These are phyloP conservation scores for Crithidia thermophila DNA, from an alignment of 208 protist genomes.

Conservation along the genomic window DNA sequence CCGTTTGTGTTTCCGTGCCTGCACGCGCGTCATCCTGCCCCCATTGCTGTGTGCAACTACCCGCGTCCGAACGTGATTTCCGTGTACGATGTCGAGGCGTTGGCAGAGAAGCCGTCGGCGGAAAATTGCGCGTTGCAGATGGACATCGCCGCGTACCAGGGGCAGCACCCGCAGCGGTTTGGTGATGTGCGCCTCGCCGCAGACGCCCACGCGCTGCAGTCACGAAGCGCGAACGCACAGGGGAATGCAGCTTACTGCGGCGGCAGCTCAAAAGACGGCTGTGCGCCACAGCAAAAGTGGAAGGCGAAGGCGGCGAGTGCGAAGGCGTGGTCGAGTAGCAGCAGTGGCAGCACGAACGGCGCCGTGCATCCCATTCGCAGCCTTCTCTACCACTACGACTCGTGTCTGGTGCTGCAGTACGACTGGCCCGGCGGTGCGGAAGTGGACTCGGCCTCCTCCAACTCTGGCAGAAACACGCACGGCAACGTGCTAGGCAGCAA, in stretches of 20 bases:
- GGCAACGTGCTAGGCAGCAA: background rate
- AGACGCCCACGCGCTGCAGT: background rate
- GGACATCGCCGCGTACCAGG: conserved; percentile 19
- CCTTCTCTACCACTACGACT: conserved; percentile 23
- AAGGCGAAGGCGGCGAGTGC: background rate
- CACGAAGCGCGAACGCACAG: no score
- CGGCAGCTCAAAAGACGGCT: no score
- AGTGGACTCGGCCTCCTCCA: background rate
- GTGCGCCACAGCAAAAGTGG: background rate
- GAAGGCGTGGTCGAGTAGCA: conserved; percentile 3
- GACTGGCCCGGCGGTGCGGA: conserved; percentile 25
- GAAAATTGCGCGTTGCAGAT: conserved; percentile 14
- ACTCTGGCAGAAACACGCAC: background rate
- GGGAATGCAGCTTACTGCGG: no score
- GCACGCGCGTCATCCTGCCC: conserved; percentile 43
- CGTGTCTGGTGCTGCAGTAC: conserved; percentile 27
- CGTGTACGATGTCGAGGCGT: conserved; percentile 48
- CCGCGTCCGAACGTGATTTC: conserved; percentile 54
- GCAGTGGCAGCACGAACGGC: conserved; percentile 3
- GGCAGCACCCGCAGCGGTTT: conserved; percentile 14
- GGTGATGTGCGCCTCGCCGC: conserved; percentile 9
- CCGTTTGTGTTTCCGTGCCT: conserved; percentile 71
- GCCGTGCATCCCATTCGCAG: conserved; percentile 18
- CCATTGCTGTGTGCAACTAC: conserved; percentile 71
- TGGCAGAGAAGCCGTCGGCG: conserved; percentile 21